Base-by-base conservation (phyloP, 306 rosid species). In the apple (Malus domestica) region DNA sequence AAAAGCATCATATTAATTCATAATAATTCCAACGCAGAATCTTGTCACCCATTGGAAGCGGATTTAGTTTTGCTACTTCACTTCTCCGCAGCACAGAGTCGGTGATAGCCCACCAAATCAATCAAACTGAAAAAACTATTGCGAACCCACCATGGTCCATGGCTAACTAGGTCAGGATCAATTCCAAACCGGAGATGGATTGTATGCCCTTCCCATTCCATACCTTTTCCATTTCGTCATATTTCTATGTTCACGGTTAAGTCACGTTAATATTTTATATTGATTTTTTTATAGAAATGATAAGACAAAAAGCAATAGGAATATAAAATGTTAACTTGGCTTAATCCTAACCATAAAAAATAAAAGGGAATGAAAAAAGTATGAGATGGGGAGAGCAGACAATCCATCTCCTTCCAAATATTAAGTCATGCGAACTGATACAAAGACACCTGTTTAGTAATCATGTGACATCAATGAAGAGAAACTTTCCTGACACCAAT, bases 361-460 rank as follows among this genome's bases (percentile, higher is more conserved):
- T 27, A 27, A 1, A 27, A 27, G 1, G 27, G 27, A 1, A 27
- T 27, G 27, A 27, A 27, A 27, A 27, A 27, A 1, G 27, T 27
- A 27, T 27, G 27, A 1, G 2, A 27, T 27, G 27, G 0, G 2
- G 27, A 27, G 27, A 1, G 27, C 27, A 27, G 2, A 27, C 27
- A 27, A 27, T 27, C 27, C 2, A 27, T 27, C 27, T 27, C 27
- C 27, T 57, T 57, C 69, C 75, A 77, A 42, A 42, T n/a, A 61
- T 7, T 4, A 23, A 27, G 55, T 60, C 75, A 42, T 16, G 58
- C 8, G 6, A 32, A 51, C 14, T 59, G 23, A 40, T 75, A 83
- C 85, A 59, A 71, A 55, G 86, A 78, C 76, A 78, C 76, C n/a
- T 13, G 9, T 76, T 82, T 78, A 80, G 81, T 69, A 75, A 80